A percentile compares a stretch with the other conserved stretches of the same genome.
These are phyloP conservation scores for Phaffia australis DNA, from an alignment of 768 basidiomycete species.

Conservation along the genomic window DNA sequence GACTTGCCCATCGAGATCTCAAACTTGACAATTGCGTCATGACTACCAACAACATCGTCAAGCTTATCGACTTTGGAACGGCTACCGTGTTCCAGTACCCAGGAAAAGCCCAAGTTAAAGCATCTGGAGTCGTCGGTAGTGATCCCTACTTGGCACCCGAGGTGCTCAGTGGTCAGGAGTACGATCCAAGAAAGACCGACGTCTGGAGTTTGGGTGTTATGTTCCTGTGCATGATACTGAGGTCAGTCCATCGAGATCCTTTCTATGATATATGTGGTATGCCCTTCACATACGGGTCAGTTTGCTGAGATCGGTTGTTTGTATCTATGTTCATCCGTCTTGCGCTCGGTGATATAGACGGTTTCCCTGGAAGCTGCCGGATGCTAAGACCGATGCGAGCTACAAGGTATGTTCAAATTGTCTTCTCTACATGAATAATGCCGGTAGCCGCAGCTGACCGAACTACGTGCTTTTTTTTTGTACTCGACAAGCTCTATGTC, in stretches of 20 bases:
- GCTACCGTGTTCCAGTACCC: constrained; percentile 99
- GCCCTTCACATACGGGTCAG: not conserved
- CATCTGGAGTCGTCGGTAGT: constrained; percentile 86
- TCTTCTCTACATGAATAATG: not conserved
- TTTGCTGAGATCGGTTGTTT: not conserved
- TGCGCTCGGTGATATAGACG: constrained; percentile 37
- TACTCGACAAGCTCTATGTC: constrained; percentile 55
- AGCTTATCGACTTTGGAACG: constrained; percentile 98
- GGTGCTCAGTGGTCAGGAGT: constrained; percentile 64
- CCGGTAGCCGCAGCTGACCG: not conserved
- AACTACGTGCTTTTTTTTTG: no score
- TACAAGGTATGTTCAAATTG: constrained; percentile 44
- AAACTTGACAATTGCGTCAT: constrained; percentile 99
- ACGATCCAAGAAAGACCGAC: constrained; percentile 95
- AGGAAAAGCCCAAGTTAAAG: constrained; percentile 64
- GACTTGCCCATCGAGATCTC: constrained; percentile 94
- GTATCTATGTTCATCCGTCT: not conserved
- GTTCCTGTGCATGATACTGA: constrained; percentile 96
- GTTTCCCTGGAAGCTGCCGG: constrained; percentile 99
- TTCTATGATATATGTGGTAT: not conserved
- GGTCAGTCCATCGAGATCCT: constrained; percentile 35
- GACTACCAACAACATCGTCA: constrained; percentile 87
- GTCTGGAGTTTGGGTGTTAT: constrained; percentile 98
- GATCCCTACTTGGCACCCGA: constrained; percentile 98
- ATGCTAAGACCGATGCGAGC: constrained; percentile 79